Evolutionary conservation across 192 early-diverging fungal species (phyloP).

Genomic region (Backusella tarrabulga): DNA sequence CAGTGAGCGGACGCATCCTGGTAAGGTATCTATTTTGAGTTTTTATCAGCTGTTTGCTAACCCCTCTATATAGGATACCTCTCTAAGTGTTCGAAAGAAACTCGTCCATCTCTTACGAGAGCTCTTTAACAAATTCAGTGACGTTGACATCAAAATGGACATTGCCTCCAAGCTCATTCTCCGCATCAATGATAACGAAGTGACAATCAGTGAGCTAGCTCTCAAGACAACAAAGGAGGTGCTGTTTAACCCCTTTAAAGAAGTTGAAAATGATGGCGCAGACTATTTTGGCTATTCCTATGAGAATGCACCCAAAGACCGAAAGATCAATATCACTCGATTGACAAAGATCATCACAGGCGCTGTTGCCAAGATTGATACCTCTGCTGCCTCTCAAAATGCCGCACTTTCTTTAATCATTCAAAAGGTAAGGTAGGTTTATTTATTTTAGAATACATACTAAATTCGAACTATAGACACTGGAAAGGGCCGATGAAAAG

Average conservation of each 20-base stretch:
- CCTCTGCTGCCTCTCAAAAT: constrained; percentile 14
- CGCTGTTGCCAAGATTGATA: constrained; percentile 10
- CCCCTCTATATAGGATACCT: constrained; percentile 66
- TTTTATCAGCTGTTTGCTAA: too few relatives aligned
- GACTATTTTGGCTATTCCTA: constrained; percentile 15
- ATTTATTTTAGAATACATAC: neutral
- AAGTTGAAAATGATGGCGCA: constrained; percentile 9
- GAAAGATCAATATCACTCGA: constrained; percentile 12
- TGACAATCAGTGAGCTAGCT: constrained; percentile 57
- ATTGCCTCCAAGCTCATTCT: constrained; percentile 71
- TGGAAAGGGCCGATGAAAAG: constrained; percentile 43
- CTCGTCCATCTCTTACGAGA: constrained; percentile 78
- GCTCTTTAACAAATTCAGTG: constrained; percentile 58
- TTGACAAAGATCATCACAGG: constrained; percentile 13
- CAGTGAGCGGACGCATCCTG: constrained; percentile 77
- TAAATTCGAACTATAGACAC: constrained; percentile 16
- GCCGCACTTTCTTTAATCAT: constrained; percentile 32
- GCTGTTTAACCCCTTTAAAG: constrained; percentile 59
- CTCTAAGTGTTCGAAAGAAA: constrained; percentile 84
- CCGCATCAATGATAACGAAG: constrained; percentile 69
- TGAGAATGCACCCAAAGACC: neutral
- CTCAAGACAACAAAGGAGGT: constrained; percentile 70
- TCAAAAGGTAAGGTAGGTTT: constrained; percentile 1
- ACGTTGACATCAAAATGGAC: constrained; percentile 52
- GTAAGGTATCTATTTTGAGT: constrained; percentile 36